Evolutionary conservation across 768 basidiomycete genomes (phyloP), one percentile per base, ranked within the genome.

Genomic region (Gymnopilus dilepis): DNA sequence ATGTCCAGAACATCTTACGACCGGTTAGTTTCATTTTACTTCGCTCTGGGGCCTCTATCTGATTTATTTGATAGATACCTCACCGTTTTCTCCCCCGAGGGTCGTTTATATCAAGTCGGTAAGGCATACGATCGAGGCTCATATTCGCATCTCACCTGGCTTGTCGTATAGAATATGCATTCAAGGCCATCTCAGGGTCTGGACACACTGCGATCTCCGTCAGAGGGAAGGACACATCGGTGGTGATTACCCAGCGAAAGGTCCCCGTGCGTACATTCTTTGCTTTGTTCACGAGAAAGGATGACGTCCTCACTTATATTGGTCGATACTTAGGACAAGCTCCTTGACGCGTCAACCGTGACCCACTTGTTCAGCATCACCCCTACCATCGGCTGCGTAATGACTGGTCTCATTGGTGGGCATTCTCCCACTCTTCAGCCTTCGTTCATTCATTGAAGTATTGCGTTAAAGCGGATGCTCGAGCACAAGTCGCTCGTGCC

Each of bases 31-130:
- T 12, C 50, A 55, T 45, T 9, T 34, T 17, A 43, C 45, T 17
- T 38, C 2, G 19, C 2, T 42, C 7, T 28, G 4, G 9, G 45
- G 33, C 51, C 13, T 11, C n/a, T 51, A 22, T 28, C 60, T 3
- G 61, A 61, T 42, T 30, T 53, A 19, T n/a, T n/a, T 30, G 45
- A 6, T 60, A 91, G 94, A 83, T 98, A 94, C 77, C 87, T 99
- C 45, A 98, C 97, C 26, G 93, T 98, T 67, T 97, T 97, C 82
- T 97, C 94, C 2, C 95, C 95, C 2, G 95, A 99, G 80, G 97
- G 97, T 40, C 87, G 97, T 59, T 80, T 99, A 61, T 99, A 99
- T 74, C 97, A 99, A 95, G 97, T 99, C 73, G 97, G 95, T 93
- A 69, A 69, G 91, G 30, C 15, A 58, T 45, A 37, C n/a, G 28